Evolutionary conservation across 2,329 filamentous ascomycete species (phyloP).

Genomic region (Cadophora luteo-olivacea): DNA sequence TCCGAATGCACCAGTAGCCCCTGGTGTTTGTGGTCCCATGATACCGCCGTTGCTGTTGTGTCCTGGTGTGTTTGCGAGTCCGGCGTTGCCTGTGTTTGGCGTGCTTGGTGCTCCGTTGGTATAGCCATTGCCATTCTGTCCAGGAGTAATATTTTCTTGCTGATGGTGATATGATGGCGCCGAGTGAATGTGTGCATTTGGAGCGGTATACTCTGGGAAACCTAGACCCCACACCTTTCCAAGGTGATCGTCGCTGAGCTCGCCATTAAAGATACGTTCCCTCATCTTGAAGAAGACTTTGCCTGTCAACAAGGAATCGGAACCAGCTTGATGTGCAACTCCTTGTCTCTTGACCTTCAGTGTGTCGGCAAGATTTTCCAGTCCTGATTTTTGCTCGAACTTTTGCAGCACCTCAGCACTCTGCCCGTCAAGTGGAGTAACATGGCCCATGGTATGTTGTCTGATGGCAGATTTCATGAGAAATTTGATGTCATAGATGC

Average conservation of each 20-base stretch:
- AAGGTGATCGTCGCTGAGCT: slow-evolving; percentile 80
- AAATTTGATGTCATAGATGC: slow-evolving; percentile 95
- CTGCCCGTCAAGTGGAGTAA: slow-evolving; percentile 64
- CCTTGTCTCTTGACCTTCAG: slow-evolving; percentile 90
- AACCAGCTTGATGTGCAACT: slow-evolving; percentile 89
- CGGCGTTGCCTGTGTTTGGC: slow-evolving; percentile 74
- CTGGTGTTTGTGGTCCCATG: slow-evolving; percentile 79
- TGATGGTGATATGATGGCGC: slow-evolving; percentile 49
- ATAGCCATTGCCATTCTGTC: slow-evolving; percentile 56
- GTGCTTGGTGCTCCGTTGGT: slow-evolving; percentile 62
- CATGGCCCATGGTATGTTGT: slow-evolving; percentile 68
- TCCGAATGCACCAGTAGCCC: slow-evolving; percentile 73
- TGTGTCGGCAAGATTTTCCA: slow-evolving; percentile 93
- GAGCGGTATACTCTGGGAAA: slow-evolving; percentile 61
- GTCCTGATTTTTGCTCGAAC: slow-evolving; percentile 89
- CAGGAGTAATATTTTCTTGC: slow-evolving; percentile 56
- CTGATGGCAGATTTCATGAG: slow-evolving; percentile 89
- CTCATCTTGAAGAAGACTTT: slow-evolving; percentile 94
- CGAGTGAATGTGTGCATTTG: slow-evolving; percentile 48
- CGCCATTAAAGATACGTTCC: slow-evolving; percentile 84
- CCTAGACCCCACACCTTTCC: slow-evolving; percentile 95
- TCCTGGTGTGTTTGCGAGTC: slow-evolving; percentile 51
- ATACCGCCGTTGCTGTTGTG: slow-evolving; percentile 62
- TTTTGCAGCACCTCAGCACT: slow-evolving; percentile 60
- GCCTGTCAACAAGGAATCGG: slow-evolving; percentile 91